A percentile compares a stretch with the other conserved stretches of the same genome.
phyloP scores from a whole-genome alignment of 768 basidiomycete genomes.

The Amanita subjunquillea region DNA sequence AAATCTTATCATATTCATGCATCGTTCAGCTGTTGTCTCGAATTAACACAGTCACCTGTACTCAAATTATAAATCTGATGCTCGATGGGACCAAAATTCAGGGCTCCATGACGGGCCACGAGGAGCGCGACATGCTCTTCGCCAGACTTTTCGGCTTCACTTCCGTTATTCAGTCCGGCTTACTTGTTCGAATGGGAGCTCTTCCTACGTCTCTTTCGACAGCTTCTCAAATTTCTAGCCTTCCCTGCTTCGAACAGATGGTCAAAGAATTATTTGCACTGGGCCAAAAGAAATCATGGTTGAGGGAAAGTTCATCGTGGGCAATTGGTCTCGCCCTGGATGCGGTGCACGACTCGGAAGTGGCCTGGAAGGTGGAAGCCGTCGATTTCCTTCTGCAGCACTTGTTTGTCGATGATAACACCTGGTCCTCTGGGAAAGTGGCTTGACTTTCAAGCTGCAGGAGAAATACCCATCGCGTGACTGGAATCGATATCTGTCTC shows the following conservation, averaged over 20 bases:
- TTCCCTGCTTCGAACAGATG: conserved; percentile 47
- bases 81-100: conserved; percentile 60
- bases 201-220: conserved; percentile 44
- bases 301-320: conserved; percentile 90
- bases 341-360: conserved; percentile 42
- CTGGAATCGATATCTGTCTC: conserved; percentile 57
- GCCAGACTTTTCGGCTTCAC: conserved; percentile 87
- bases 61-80: conserved; percentile 69
- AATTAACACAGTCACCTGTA: conserved; percentile 65
- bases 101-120: conserved; percentile 78
- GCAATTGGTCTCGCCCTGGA: conserved; percentile 56
- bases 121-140: conserved; percentile 88
- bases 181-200: conserved; percentile 55
- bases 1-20: conserved; percentile 1
- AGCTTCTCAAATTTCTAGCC: conserved; percentile 41
- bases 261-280: conserved; percentile 53
- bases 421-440: conserved; percentile 86
- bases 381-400: conserved; percentile 36
- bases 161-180: conserved; percentile 75
- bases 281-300: conserved; percentile 82
- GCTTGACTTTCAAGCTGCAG: conserved; percentile 72
- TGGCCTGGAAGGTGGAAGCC: conserved; percentile 65
- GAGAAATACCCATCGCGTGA: conserved; percentile 44
- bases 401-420: conserved; percentile 41
- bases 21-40: conserved; percentile 63